Conservation (phyloP, 768 basidiomycete genomes). For the Trametopsis cervina region DNA sequence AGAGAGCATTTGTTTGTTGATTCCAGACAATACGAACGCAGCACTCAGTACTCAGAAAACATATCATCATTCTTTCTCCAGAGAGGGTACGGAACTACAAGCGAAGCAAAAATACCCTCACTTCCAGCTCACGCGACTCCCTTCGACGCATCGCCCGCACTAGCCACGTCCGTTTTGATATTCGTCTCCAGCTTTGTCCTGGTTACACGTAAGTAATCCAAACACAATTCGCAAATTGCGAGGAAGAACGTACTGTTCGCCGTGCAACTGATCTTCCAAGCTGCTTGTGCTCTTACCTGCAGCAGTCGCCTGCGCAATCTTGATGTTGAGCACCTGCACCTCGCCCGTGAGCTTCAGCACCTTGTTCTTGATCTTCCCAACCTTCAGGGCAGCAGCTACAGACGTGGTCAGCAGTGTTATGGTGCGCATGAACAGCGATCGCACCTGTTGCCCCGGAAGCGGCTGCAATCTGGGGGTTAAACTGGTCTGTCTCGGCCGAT, state of each 20-base stretch:
- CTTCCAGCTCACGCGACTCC: conserved; percentile 24
- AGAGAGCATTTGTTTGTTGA: too few species aligned
- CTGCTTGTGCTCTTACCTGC: conserved; percentile 23
- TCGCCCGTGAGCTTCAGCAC: conserved; percentile 35
- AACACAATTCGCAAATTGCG: not conserved
- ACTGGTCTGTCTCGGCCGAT: conserved; percentile 29
- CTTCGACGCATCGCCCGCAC: conserved; percentile 26
- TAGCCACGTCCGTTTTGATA: conserved; percentile 27
- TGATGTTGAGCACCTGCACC: conserved; percentile 29
- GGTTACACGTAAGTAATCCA: not conserved
- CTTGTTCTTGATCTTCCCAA: conserved; percentile 40
- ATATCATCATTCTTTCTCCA: too few species aligned
- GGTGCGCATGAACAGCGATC: not conserved
- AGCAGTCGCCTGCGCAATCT: conserved; percentile 32
- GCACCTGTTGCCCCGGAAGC: conserved; percentile 26
- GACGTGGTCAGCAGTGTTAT: not conserved
- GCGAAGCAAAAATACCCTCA: too few species aligned
- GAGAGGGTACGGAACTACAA: too few species aligned
- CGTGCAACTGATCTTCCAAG: conserved; percentile 21
- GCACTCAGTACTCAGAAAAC: too few species aligned
- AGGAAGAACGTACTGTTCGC: conserved; percentile 18
- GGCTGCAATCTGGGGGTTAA: conserved; percentile 31
- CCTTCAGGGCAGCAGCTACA: conserved; percentile 28
- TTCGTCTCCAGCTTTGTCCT: conserved; percentile 31
- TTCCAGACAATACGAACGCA: too few species aligned